These are phyloP conservation scores for Kodamaea sp. DNA, from an alignment of 1,139 yeast species.

Conservation along the genomic window DNA sequence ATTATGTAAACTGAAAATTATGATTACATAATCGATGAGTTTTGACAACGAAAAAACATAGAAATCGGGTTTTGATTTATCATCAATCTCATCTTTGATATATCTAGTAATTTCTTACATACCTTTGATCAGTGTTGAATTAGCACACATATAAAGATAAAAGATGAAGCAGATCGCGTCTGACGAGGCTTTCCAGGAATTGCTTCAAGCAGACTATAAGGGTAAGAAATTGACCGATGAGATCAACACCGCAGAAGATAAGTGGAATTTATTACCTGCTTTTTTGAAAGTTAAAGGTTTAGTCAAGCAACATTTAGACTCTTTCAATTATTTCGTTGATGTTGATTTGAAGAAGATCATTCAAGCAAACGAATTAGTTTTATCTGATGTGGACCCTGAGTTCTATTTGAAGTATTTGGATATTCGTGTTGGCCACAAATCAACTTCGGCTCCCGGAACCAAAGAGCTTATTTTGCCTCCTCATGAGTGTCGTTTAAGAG, in stretches of 20 bases:
- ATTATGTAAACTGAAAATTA: background rate
- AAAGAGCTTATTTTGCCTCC: slow-evolving; percentile 77
- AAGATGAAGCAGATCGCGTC: slow-evolving; percentile 7
- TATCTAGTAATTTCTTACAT: background rate
- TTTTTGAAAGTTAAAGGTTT: slow-evolving; percentile 92
- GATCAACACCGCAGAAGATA: slow-evolving; percentile 85
- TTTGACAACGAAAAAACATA: too few species aligned
- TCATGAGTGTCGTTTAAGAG: slow-evolving; percentile 94
- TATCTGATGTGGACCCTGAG: slow-evolving; percentile 96
- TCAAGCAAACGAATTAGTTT: slow-evolving; percentile 80
- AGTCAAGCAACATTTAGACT: slow-evolving; percentile 94
- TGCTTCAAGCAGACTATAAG: slow-evolving; percentile 74
- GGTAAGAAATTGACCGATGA: slow-evolving; percentile 87
- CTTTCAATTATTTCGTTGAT: slow-evolving; percentile 94
- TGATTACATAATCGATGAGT: too few species aligned
- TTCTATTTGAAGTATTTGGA: slow-evolving; percentile 89
- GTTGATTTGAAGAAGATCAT: slow-evolving; percentile 89
- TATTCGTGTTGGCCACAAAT: slow-evolving; percentile 79
- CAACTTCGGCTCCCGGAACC: slow-evolving; percentile 47
- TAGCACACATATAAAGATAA: background rate
- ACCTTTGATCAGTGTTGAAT: background rate
- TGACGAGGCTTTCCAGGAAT: slow-evolving; percentile 65
- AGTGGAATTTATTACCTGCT: slow-evolving; percentile 95
- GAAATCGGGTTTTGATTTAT: too few species aligned
- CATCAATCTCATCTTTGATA: background rate